Evolutionary conservation across 1,139 yeast species (phyloP).

Genomic region (Geotrichum fermentans): DNA sequence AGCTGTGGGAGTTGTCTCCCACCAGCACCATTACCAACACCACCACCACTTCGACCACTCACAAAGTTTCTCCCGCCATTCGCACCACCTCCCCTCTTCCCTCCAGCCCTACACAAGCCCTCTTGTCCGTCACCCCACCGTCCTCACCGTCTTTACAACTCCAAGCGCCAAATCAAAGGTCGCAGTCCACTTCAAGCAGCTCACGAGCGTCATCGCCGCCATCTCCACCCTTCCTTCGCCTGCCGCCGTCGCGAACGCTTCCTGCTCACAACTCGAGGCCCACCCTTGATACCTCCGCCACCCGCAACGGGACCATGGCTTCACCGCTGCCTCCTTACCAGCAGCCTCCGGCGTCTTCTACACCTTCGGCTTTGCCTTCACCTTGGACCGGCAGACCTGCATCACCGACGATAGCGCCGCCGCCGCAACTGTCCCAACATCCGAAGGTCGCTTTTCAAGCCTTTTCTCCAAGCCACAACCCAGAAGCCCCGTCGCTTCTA

Average conservation of each 20-base stretch:
- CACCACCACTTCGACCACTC: conserved; percentile 6
- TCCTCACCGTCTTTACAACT: not conserved
- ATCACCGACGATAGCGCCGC: not conserved
- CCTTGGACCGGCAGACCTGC: not conserved
- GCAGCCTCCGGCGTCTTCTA: not conserved
- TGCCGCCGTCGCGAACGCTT: not conserved
- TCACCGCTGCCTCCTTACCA: conserved; percentile 6
- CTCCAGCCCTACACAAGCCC: not conserved
- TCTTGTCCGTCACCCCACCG: not conserved
- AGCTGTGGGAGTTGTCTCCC: no score
- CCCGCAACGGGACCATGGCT: conserved; percentile 5
- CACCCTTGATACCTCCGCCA: no score
- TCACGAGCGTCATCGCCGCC: no score
- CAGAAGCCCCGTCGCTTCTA: not conserved
- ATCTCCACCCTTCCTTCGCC: conserved; percentile 2
- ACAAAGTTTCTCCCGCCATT: not conserved
- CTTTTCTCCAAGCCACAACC: not conserved
- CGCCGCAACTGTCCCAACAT: not conserved
- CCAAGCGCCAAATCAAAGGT: no score
- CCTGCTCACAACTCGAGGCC: no score
- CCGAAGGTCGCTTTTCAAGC: not conserved
- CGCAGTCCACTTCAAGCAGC: no score
- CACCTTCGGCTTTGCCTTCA: not conserved
- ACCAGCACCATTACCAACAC: conserved; percentile 2
- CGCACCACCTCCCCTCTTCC: not conserved